These are phyloP conservation scores for Lithocarpus polystachyus DNA, from an alignment of 306 rosid genomes.

Conservation along the genomic window DNA sequence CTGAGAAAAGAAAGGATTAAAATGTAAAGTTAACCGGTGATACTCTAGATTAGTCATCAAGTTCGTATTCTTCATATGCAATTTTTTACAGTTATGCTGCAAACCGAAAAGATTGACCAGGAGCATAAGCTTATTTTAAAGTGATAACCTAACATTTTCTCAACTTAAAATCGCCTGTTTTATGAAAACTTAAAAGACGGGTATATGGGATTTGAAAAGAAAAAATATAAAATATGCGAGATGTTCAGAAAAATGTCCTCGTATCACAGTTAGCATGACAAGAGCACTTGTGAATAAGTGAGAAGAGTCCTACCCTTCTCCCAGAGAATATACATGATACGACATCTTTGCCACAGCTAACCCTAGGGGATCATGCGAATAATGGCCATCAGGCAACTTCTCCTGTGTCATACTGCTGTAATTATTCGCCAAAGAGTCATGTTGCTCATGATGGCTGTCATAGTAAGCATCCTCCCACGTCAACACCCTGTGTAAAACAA, in stretches of 20 bases:
- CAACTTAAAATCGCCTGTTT: not conserved
- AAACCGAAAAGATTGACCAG: not conserved
- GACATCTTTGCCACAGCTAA: conserved; percentile 92
- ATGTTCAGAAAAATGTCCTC: not conserved
- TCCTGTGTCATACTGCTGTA: conserved; percentile 48
- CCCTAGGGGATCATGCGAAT: conserved; percentile 64
- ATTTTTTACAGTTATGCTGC: not conserved
- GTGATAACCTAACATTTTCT: not conserved
- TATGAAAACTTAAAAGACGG: not conserved
- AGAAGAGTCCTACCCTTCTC: conserved; percentile 80
- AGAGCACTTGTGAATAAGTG: not conserved
- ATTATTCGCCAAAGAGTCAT: conserved; percentile 41
- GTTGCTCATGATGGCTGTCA: conserved; percentile 47
- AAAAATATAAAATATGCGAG: not conserved
- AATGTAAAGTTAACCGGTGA: not conserved
- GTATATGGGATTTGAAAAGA: not conserved
- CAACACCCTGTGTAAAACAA: conserved; percentile 64
- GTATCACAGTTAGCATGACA: not conserved
- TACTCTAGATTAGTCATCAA: not conserved
- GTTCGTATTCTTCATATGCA: too few relatives aligned
- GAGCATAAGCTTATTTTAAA: not conserved
- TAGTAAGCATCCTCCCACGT: conserved; percentile 95
- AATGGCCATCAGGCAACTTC: conserved; percentile 44
- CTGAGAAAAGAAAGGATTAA: conserved; percentile 40
- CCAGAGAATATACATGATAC: conserved; percentile 78